These are phyloP conservation scores for Aspergillus sclerotiicarbonarius DNA, from an alignment of 495 filamentous ascomycete genomes.

Conservation along the genomic window DNA sequence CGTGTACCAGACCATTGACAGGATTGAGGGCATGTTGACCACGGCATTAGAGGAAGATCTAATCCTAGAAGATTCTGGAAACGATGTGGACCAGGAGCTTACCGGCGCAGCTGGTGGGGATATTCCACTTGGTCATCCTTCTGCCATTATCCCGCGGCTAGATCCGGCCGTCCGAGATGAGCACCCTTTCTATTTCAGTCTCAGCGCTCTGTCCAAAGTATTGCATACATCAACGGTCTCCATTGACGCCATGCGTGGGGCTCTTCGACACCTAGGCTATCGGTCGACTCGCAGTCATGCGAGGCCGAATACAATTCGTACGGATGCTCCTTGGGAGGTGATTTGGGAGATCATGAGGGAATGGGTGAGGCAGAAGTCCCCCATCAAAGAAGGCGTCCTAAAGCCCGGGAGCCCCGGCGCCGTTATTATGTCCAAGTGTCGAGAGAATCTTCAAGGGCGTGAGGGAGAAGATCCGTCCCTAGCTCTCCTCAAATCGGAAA, in stretches of 20 bases:
- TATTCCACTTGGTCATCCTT: slow-evolving; percentile 22
- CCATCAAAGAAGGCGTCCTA: slow-evolving; percentile 68
- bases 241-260: slow-evolving; percentile 71
- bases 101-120: slow-evolving; percentile 9
- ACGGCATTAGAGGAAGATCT: slow-evolving; percentile 77
- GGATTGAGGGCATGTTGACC: slow-evolving; percentile 88
- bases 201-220: slow-evolving; percentile 65
- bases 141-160: slow-evolving; percentile 36
- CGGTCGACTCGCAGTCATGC: slow-evolving; percentile 78
- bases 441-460: slow-evolving; percentile 23
- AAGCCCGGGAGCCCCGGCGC: slow-evolving; percentile 66
- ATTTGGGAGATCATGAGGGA: slow-evolving; percentile 94
- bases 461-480: slow-evolving; percentile 25
- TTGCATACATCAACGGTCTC: slow-evolving; percentile 75
- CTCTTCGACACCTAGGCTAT: slow-evolving; percentile 76
- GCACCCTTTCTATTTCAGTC: slow-evolving; percentile 85
- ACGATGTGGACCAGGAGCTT: slow-evolving; percentile 8
- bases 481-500: slow-evolving; percentile 33
- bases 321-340: slow-evolving; percentile 81
- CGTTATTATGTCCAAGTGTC: slow-evolving; percentile 55
- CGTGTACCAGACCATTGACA: slow-evolving; percentile 71
- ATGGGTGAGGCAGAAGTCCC: slow-evolving; percentile 76
- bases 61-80: slow-evolving; percentile 21
- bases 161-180: slow-evolving; percentile 60
- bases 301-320: slow-evolving; percentile 84